Percentiles rank a stretch among this genome's conserved stretches.
Evolutionary conservation across 257 asterid genomes (phyloP).

Genomic region (Solanum megistacrolobum): DNA sequence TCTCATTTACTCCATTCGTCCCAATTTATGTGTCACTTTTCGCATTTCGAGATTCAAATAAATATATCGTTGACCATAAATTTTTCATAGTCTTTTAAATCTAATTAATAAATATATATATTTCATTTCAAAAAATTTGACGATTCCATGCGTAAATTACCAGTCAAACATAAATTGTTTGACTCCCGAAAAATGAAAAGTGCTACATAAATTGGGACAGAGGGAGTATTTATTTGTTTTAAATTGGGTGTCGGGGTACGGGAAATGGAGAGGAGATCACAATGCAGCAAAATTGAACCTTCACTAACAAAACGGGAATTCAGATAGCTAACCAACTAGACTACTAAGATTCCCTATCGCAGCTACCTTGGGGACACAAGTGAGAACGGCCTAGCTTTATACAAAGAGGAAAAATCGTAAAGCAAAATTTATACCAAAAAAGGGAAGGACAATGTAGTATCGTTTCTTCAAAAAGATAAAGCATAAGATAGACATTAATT

Average conservation of each 20-base stretch:
- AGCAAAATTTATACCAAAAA: not conserved
- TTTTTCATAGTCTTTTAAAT: too few relatives aligned
- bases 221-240: not conserved
- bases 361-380: not conserved
- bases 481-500: not conserved
- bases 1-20: rapidly evolving
- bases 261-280: not conserved
- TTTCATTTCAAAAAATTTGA: too few relatives aligned
- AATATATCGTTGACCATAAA: too few relatives aligned
- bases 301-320: not conserved
- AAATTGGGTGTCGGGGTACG: not conserved
- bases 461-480: not conserved
- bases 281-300: not conserved
- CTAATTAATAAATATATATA: too few relatives aligned
- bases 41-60: rapidly evolving
- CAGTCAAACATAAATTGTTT: too few relatives aligned
- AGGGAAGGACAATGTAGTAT: not conserved
- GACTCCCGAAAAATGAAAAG: not conserved
- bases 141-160: too few relatives aligned
- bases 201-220: rapidly evolving
- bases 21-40: too few relatives aligned
- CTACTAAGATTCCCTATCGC: too few relatives aligned
- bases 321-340: not conserved
- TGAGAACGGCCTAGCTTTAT: not conserved
- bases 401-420: not conserved